A percentile compares a stretch with the other conserved stretches of the same genome.
These are phyloP conservation scores for Chaetomiaceae sp. DNA, from an alignment of 2,329 filamentous ascomycete species.

Conservation along the genomic window DNA sequence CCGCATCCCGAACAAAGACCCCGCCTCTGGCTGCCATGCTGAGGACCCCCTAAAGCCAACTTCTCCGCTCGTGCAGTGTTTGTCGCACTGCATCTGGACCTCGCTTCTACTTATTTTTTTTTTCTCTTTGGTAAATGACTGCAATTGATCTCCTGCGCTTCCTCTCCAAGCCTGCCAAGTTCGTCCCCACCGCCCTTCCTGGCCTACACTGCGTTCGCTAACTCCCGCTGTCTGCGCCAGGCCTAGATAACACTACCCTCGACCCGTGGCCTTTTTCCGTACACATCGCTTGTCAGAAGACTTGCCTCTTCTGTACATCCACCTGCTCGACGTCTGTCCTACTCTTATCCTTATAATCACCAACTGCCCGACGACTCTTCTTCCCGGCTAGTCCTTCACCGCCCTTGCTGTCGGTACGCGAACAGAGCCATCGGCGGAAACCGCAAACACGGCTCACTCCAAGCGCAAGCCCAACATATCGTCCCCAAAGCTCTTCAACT, in stretches of 20 bases:
- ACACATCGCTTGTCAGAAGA: too few species aligned
- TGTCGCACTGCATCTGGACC: background rate
- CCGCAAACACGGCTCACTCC: conserved; percentile 49
- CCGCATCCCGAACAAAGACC: background rate
- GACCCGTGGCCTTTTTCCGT: background rate
- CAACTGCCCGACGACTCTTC: too few species aligned
- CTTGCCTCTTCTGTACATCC: too few species aligned
- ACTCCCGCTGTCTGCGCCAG: conserved; percentile 34
- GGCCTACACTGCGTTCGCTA: background rate
- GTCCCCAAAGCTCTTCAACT: conserved; percentile 74
- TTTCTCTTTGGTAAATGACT: conserved; percentile 60
- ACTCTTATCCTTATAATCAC: background rate
- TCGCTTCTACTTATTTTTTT: conserved; percentile 20
- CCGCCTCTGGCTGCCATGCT: conserved; percentile 7
- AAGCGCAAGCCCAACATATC: conserved; percentile 75
- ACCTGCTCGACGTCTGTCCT: background rate
- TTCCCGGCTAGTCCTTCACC: too few species aligned
- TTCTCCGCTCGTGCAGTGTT: conserved; percentile 3
- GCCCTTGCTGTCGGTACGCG: conserved; percentile 67
- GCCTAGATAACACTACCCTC: conserved; percentile 55
- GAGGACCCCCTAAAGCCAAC: conserved; percentile 1
- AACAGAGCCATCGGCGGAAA: conserved; percentile 74
- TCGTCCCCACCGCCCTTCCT: conserved; percentile 33
- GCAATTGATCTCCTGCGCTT: conserved; percentile 85
- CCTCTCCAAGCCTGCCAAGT: conserved; percentile 93